Evolutionary conservation across 495 filamentous ascomycete genomes (phyloP).

Genomic region (Penicillium samsonianum): DNA sequence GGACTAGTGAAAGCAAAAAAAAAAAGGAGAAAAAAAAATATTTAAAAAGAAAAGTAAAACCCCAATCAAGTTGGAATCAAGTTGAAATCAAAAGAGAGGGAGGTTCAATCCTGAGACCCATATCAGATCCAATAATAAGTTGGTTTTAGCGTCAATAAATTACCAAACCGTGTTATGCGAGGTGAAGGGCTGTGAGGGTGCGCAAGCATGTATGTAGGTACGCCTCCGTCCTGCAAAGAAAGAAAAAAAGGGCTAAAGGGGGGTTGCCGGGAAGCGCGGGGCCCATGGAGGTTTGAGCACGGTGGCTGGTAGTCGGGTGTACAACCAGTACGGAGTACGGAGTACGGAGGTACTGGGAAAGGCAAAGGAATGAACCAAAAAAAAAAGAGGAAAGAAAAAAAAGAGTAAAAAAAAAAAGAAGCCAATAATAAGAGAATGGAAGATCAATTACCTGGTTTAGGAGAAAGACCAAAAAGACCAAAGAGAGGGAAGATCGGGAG

Average conservation of each 20-base stretch:
- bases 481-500: conserved; percentile 11
- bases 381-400: conserved; percentile 16
- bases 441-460: conserved; percentile 11
- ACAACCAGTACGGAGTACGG: background rate
- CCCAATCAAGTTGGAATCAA: conserved; percentile 1
- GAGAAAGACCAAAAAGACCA: background rate
- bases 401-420: conserved; percentile 6
- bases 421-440: conserved; percentile 10
- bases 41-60: background rate
- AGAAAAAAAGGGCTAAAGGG: conserved; percentile 28
- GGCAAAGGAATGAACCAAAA: conserved; percentile 34
- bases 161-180: conserved; percentile 15
- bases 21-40: conserved; percentile 3
- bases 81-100: conserved; percentile 17
- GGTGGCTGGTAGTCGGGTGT: conserved; percentile 33
- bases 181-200: conserved; percentile 17
- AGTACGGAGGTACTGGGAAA: conserved; percentile 19
- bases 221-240: conserved; percentile 29
- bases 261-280: conserved; percentile 34
- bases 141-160: conserved; percentile 38
- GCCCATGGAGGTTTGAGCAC: conserved; percentile 33
- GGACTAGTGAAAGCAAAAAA: conserved; percentile 22
- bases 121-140: conserved; percentile 46
- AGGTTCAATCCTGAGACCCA: conserved; percentile 33
- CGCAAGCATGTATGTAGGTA: conserved; percentile 26